phyloP scores from a whole-genome alignment of 2,329 filamentous ascomycete species.

The Neofusicoccum sp. region DNA sequence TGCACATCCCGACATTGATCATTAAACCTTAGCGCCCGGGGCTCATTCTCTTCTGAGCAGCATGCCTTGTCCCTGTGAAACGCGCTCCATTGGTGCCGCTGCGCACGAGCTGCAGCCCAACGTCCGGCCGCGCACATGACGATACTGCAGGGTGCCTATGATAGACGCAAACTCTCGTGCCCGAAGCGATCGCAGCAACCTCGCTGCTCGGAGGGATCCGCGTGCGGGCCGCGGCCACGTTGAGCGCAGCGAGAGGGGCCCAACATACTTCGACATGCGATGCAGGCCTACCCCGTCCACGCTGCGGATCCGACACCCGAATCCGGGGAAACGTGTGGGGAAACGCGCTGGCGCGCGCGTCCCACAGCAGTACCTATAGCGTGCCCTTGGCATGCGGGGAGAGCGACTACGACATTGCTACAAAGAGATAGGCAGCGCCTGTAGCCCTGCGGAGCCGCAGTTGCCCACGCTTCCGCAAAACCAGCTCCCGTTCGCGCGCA shows the following conservation, averaged over 20 bases:
- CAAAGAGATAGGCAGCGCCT: background rate
- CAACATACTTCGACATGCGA: too few species aligned
- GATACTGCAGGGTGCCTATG: background rate
- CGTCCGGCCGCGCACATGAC: background rate
- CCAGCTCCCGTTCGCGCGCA: background rate
- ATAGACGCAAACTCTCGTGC: background rate
- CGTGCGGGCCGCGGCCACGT: background rate
- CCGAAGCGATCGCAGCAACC: background rate
- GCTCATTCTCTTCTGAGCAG: background rate
- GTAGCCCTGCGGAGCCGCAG: constrained; percentile 1
- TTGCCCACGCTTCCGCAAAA: constrained; percentile 1
- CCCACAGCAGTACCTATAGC: background rate
- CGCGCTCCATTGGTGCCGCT: too few species aligned
- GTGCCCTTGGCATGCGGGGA: constrained; percentile 6
- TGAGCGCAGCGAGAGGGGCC: background rate
- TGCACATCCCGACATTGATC: too few species aligned
- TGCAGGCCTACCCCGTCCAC: background rate
- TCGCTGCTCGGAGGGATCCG: background rate
- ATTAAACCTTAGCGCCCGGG: too few species aligned
- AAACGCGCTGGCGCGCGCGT: background rate
- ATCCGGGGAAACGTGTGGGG: constrained; percentile 10
- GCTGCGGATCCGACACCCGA: constrained; percentile 15
- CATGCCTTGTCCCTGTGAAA: background rate
- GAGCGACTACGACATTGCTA: background rate
- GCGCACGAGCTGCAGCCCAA: background rate